These are phyloP conservation scores for Colletotrichum neosansevieriae DNA, from an alignment of 2,329 filamentous ascomycete genomes.

Conservation along the genomic window DNA sequence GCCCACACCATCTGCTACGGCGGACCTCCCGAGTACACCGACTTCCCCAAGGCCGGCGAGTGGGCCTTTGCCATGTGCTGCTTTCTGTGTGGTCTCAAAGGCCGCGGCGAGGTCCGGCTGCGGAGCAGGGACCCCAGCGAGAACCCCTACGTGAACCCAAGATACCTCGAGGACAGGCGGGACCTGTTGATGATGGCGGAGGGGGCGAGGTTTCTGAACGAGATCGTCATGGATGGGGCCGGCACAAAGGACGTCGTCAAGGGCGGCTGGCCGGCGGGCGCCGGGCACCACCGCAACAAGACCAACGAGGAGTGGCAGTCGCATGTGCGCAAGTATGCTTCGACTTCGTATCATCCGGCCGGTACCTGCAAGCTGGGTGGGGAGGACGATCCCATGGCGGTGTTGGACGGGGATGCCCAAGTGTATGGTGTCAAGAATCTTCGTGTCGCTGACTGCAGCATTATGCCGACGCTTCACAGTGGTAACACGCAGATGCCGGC, in stretches of 20 bases:
- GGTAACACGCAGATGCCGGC: not conserved
- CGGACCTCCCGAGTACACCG: not conserved
- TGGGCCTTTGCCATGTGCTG: not conserved
- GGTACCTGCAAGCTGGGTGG: not conserved
- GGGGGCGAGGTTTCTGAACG: not conserved
- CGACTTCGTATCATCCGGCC: not conserved
- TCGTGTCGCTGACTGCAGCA: not conserved
- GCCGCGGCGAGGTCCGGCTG: not conserved
- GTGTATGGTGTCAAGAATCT: not conserved
- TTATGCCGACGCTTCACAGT: not conserved
- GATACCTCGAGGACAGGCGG: not conserved
- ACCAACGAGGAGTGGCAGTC: conserved; percentile 56
- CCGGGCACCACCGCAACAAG: conserved; percentile 57
- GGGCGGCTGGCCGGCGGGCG: conserved; percentile 7
- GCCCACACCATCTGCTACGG: not conserved
- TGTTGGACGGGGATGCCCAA: not conserved
- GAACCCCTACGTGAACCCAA: not conserved
- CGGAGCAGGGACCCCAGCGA: not conserved
- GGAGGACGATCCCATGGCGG: not conserved
- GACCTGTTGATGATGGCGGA: not conserved
- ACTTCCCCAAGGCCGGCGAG: not conserved
- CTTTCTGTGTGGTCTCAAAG: not conserved
- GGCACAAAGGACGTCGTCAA: not conserved
- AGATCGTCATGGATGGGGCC: not conserved
- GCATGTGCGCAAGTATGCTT: not conserved